phyloP scores from a whole-genome alignment of 805 yeast species.

The Lachancea nothofagi region DNA sequence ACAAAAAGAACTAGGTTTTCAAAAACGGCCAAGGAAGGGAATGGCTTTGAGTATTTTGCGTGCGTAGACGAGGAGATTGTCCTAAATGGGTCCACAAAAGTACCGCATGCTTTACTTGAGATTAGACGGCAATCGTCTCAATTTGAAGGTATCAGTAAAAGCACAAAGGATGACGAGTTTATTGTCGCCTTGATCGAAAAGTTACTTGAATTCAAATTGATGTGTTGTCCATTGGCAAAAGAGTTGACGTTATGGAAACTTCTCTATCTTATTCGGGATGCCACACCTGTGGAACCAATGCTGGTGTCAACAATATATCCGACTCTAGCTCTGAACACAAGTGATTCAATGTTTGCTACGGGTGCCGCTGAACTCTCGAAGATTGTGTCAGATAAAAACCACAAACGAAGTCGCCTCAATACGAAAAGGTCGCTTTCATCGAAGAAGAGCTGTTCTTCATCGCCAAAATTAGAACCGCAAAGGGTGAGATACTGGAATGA shows the following conservation, averaged over 20 bases:
- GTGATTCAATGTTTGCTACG: background rate
- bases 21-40: constrained; percentile 8
- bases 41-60: constrained; percentile 15
- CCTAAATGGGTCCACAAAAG: constrained; percentile 7
- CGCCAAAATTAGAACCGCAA: constrained; percentile 3
- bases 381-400: background rate
- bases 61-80: constrained; percentile 26
- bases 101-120: constrained; percentile 24
- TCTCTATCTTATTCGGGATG: constrained; percentile 8
- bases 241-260: constrained; percentile 24
- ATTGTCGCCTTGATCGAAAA: constrained; percentile 9
- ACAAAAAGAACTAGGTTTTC: constrained; percentile 28
- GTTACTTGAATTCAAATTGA: constrained; percentile 20
- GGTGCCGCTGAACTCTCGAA: constrained; percentile 2
- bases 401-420: background rate
- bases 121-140: constrained; percentile 9
- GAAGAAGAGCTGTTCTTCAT: background rate
- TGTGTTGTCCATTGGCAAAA: constrained; percentile 19
- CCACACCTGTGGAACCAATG: constrained; percentile 15
- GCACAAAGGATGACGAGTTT: constrained; percentile 2
- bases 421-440: background rate
- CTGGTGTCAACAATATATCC: constrained; percentile 11
- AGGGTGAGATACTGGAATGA: constrained; percentile 31
- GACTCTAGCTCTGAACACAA: background rate
- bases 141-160: background rate